Evolutionary conservation across 441 rosid species (phyloP), one percentile per base, ranked within the genome.

Genomic region (Eruca vesicaria): DNA sequence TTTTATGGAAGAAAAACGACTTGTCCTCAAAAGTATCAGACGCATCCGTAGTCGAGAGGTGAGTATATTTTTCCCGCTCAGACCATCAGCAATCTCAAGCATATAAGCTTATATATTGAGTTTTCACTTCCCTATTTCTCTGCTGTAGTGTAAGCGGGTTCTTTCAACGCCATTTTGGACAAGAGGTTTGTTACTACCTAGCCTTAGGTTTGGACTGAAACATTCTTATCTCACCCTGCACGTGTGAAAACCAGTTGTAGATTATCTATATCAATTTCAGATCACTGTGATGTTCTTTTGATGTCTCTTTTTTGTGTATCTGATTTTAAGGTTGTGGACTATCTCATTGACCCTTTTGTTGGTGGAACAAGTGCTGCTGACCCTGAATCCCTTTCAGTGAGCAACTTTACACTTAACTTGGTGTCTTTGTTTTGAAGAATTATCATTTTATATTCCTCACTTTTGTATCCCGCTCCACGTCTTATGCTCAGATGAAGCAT

Each of bases 291-390:
- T 74, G 31, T 66, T 76, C 63, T 35, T 75, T 67, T 65, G 33
- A 66, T 63, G 60, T 32, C 10, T 62, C 63, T 38, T 41, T 68
- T 71, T 29, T 63, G 31, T 71, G 58, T 74, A 48, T 76, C 45
- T 78, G 63, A 57, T 73, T 63, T 79, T 29, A 70, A 95, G 99
- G 96, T 95, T 79, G 99, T 95, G 81, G 97, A 95, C 84, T 95
- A 91, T 84, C 91, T 95, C 56, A 82, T 93, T 29, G 95, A 95
- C 77, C 99, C 99, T 72, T 87, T 95, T 83, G 88, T 95, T 78
- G 99, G 91, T 78, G 99, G 99, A 77, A 91, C 97, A 75, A 87
- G 87, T 81, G 99, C 88, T 77, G 94, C 74, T 18, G 97, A 95
- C 79, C 96, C 98, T 16, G 90, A 90, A 59, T 88, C 97, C 62